Conservation (phyloP, 2,329 filamentous ascomycete species). For the Boeremia lycopersici region DNA sequence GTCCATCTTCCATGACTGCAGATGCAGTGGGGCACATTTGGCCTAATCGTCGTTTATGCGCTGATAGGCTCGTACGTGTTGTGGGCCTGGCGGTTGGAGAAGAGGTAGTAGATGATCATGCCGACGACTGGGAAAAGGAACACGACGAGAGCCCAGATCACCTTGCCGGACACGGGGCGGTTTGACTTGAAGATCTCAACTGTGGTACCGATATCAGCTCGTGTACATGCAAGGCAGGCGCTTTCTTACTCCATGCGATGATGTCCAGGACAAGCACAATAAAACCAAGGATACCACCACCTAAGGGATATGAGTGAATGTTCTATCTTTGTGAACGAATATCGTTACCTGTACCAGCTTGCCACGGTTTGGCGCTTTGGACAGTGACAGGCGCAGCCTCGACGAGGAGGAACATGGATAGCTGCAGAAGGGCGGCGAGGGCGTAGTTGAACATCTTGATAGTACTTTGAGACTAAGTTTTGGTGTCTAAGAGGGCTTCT, state of each 20-base stretch:
- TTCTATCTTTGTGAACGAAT: slow-evolving; percentile 25
- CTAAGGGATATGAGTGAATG: slow-evolving; percentile 60
- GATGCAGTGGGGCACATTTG: neutral
- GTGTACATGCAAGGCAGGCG: neutral
- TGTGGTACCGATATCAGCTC: slow-evolving; percentile 41
- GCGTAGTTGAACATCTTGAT: slow-evolving; percentile 40
- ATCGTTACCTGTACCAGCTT: slow-evolving; percentile 65
- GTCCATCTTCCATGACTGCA: neutral
- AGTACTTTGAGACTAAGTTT: neutral
- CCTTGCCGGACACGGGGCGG: slow-evolving; percentile 62
- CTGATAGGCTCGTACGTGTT: slow-evolving; percentile 61
- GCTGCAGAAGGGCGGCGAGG: slow-evolving; percentile 58
- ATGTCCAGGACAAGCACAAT: slow-evolving; percentile 67
- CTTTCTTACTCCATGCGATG: slow-evolving; percentile 64
- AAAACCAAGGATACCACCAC: slow-evolving; percentile 66
- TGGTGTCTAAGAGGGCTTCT: neutral
- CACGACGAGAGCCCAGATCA: slow-evolving; percentile 67
- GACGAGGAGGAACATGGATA: slow-evolving; percentile 57
- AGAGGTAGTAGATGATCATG: slow-evolving; percentile 67
- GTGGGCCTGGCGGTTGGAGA: slow-evolving; percentile 65
- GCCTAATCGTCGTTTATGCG: slow-evolving; percentile 18
- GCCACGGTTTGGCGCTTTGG: slow-evolving; percentile 55
- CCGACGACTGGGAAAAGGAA: slow-evolving; percentile 69
- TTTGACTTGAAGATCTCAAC: slow-evolving; percentile 70
- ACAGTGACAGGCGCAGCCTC: slow-evolving; percentile 56